Base-by-base conservation (phyloP, 2,329 filamentous ascomycete species). In the Dryadomyces quercivorus region DNA sequence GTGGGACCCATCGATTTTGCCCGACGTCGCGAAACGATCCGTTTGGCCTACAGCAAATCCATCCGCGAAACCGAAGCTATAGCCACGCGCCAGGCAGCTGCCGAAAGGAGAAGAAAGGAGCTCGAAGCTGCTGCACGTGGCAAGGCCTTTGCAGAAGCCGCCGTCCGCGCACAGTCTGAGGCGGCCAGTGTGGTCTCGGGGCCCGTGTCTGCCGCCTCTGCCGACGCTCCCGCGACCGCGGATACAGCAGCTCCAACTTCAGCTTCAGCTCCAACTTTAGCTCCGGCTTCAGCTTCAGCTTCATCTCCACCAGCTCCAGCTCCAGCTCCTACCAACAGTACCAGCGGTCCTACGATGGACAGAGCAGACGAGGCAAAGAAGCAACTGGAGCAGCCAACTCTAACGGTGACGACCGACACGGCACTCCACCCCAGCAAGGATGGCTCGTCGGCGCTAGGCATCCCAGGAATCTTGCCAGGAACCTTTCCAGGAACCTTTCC, bases 31-130 rank as follows among this genome's bases (percentile, higher is more conserved):
- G 85, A 89, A 64, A 82, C 84, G 57, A 94, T 95, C 62, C 85
- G 91, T 61, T 81, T 89, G 55, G 89, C 88, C 15, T 92, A 94
- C 67, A 91, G 82, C 61, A 88, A 86, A 65, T 88, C 86, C n/a
- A 82, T 93, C 50, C 80, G 85, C 59, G 85, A 88, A 63, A 85
- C 73, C 61, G 83, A 87, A 63, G 82, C 78, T 56, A 68, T 72
- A n/a, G 75, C 77, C 55, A 75, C 73, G 52, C 74, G 75, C 63
- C 70, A 75, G 64, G 70, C 71, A 52, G 77, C 77, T 38, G 76
- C 75, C 21, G 76, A 81, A 58, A 77, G 74, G 59, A 71, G 74
- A 58, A 76, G 68, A 62, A 72, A 72, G 63, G 75, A 78, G 59
- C 66, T 75, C 63, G 72, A 77, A 61, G 70, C 69, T 56, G 70